phyloP scores from a whole-genome alignment of 495 filamentous ascomycete genomes.

The Pyrenula massariospora region DNA sequence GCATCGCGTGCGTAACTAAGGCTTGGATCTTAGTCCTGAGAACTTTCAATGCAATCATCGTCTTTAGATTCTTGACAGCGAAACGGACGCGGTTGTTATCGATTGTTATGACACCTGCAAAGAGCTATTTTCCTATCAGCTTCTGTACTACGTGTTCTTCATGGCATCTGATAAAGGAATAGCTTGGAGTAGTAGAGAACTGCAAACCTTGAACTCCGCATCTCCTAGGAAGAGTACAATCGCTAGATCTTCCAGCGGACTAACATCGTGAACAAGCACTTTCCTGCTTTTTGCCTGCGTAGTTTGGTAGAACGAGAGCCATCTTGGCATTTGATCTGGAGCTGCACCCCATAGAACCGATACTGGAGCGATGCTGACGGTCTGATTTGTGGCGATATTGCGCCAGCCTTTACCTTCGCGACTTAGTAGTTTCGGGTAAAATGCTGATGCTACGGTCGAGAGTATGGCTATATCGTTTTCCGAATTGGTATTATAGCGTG shows the following conservation, averaged over 20 bases:
- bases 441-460: constrained; percentile 78
- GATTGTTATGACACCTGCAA: constrained; percentile 72
- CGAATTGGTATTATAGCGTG: constrained; percentile 58
- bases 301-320: constrained; percentile 88
- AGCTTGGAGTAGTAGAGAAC: not conserved
- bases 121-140: no score
- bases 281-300: constrained; percentile 76
- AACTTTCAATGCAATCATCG: constrained; percentile 71
- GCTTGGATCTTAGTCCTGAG: constrained; percentile 58
- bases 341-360: constrained; percentile 56
- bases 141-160: no score
- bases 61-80: constrained; percentile 78
- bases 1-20: constrained; percentile 58
- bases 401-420: constrained; percentile 83
- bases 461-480: constrained; percentile 64
- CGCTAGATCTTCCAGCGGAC: constrained; percentile 65
- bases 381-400: constrained; percentile 83
- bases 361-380: constrained; percentile 68
- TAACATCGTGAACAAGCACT: constrained; percentile 86
- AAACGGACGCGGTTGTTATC: constrained; percentile 86
- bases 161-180: no score
- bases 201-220: constrained; percentile 57
- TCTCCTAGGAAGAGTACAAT: constrained; percentile 80
- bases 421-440: constrained; percentile 85
- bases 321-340: constrained; percentile 26